Conservation (phyloP, 164 flowering plant genomes). For the Cinnamomum micranthum region DNA sequence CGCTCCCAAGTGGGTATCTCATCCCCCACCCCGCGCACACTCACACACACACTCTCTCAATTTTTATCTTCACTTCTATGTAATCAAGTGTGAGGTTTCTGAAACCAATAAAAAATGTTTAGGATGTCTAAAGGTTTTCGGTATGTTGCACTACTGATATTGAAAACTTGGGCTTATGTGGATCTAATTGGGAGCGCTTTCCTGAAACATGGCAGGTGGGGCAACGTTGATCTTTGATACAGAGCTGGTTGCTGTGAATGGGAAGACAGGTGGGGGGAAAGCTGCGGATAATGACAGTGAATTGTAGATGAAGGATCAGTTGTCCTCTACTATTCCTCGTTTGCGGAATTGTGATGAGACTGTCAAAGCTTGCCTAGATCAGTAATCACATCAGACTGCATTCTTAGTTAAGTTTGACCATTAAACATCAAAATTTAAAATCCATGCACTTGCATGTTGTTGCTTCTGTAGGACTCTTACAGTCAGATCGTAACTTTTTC, state of each 20-base stretch:
- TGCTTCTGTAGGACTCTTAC: too few species aligned
- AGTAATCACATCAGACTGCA: neutral
- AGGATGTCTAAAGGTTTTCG: too few species aligned
- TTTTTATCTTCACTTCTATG: neutral
- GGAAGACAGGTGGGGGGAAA: conserved; percentile 39
- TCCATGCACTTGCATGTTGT: too few species aligned
- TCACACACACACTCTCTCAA: neutral
- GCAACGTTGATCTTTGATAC: conserved; percentile 94
- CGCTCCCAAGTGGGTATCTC: neutral
- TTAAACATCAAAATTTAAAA: too few species aligned
- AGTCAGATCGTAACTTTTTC: too few species aligned
- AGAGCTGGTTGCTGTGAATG: conserved; percentile 86
- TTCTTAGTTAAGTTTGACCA: neutral
- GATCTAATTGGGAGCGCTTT: neutral
- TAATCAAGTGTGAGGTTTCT: neutral
- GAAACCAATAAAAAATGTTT: too few species aligned
- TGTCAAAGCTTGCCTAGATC: neutral
- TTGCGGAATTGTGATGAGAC: neutral
- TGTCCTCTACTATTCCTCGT: neutral
- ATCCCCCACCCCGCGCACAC: neutral
- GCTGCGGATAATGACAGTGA: conserved; percentile 32
- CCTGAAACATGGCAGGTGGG: conserved; percentile 56
- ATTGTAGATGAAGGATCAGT: conserved; percentile 27
- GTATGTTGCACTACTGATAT: too few species aligned
- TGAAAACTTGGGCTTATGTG: neutral